phyloP scores from a whole-genome alignment of 208 protist genomes.

The Wallacemonas sp. region DNA sequence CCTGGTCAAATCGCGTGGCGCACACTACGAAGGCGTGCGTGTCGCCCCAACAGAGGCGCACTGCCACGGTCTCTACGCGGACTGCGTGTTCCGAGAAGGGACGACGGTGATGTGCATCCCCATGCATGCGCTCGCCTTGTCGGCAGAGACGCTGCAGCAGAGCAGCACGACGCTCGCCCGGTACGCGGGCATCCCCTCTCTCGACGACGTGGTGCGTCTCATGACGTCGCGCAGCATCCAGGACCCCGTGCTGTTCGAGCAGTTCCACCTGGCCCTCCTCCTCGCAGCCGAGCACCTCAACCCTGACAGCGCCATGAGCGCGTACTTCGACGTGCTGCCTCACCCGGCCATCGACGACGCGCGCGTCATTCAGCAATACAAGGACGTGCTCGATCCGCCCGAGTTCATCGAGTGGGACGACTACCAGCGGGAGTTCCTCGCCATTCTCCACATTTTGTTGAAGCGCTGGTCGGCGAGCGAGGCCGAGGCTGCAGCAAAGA shows the following conservation, averaged over 20 bases:
- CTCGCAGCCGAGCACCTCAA: constrained; percentile 64
- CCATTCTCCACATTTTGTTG: constrained; percentile 47
- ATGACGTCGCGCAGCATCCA: constrained; percentile 60
- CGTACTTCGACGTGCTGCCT: constrained; percentile 71
- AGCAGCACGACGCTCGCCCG: constrained; percentile 24
- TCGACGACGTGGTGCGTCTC: constrained; percentile 49
- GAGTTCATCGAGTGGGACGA: constrained; percentile 83
- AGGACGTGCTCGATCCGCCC: constrained; percentile 65
- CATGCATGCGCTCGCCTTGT: constrained; percentile 40
- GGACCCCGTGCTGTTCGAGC: constrained; percentile 72
- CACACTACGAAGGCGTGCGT: constrained; percentile 45
- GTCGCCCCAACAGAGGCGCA: constrained; percentile 35
- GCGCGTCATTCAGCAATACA: constrained; percentile 57
- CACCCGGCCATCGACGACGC: constrained; percentile 74
- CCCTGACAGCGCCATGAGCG: constrained; percentile 31
- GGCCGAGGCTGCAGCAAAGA: constrained; percentile 6
- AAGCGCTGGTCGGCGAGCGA: constrained; percentile 37
- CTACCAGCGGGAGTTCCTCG: constrained; percentile 73
- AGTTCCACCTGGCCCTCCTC: constrained; percentile 70
- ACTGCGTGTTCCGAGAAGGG: constrained; percentile 45
- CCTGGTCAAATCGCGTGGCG: constrained; percentile 24
- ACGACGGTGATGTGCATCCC: constrained; percentile 69
- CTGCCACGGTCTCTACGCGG: constrained; percentile 59
- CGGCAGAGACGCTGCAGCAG: constrained; percentile 39
- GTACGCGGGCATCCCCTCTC: constrained; percentile 35